Base-by-base conservation (phyloP, 371 early-diverging fungal species). In the Nematocida homosporus region DNA sequence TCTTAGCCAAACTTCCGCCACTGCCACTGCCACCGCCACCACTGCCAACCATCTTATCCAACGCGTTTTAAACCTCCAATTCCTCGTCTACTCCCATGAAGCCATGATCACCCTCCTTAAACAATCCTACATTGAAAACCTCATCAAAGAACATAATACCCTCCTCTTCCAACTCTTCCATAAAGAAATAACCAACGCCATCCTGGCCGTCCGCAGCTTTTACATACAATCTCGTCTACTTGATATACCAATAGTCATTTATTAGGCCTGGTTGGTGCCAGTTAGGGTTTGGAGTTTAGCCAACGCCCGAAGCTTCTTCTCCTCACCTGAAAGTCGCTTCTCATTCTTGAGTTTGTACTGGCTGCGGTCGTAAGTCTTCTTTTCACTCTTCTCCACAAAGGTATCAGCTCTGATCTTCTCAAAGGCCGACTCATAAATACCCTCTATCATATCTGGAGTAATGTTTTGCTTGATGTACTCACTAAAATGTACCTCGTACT, bases 401-500 rank as follows among this genome's bases (percentile, higher is more conserved):
- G 78, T 72, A 32, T 79, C 72, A 4, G 34, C 47, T 52, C 56
- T 60, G 44, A 84, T 83, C 23, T 42, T 56, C 10, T 79, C 67
- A 88, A 97, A 94, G 65, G 94, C 95, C 66, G 88, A 86, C 80
- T 88, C 86, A 90, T 95, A 96, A 86, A 93, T 89, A 78, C 89
- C 91, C 86, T 95, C 93, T 72, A 99, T 86, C 80, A 87, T 88
- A 79, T 94, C 97, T 56, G 95, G 88, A 66, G 88, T 85, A 79
- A 97, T 86, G 66, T 90, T 94, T 64, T 87, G 88, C 85, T 88
- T 92, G 83, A 97, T 88, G 90, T 91, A 97, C 82, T 87, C 87
- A 65, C 92, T 85, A 87, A 99, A 99, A 86, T 94, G 94, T 81
- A 88, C 87, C 88, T 93, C 92, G 91, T 90, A 97, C 79, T 89